Base-by-base conservation (phyloP, 2,329 filamentous ascomycete species). In the Elsinoe necatrix region DNA sequence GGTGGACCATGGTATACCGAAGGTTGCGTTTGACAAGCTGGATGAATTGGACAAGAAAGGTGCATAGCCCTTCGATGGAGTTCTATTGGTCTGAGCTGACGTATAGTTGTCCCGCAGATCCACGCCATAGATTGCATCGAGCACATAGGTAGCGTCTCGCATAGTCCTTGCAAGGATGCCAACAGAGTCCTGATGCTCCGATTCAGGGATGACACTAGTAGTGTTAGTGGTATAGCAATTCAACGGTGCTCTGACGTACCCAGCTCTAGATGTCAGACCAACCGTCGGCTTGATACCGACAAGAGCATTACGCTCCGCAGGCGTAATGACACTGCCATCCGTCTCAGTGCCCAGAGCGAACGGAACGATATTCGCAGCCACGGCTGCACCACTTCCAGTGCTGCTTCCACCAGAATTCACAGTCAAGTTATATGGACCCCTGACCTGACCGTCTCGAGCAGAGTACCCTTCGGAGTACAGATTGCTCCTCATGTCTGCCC, bases 201-300 rank as follows among this genome's bases (percentile, higher is more conserved):
- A 80, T 64, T 86, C 84, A 0, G 86, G 87, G 31, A 90, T 67
- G 0, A 76, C 73, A 1, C 51, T 54, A 6, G 16, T 14, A n/a
- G 11, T 7, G 21, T 54, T 34, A 54, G 29, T 11, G 18, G 20
- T 14, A 8, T 59, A 29, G 18, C n/a, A n/a, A n/a, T n/a, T n/a
- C n/a, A 7, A 23, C 3, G 21, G 18, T 27, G 11, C n/a, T n/a
- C 9, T 14, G 31, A 29, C 51, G 27, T 41, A 54, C 51, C 72
- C 72, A 25, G 66, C 67, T 41, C 84, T 74, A 7, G 85, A 87
- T 0, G 84, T 88, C 52, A 88, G 68, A 0, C 86, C 86, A 4
- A 89, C 83, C 1, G 85, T 89, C 1, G 86, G 85, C 70, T 89
- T 90, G 67, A 90, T 79, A 2, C 86, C 86, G 1, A 89, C 84